A percentile compares a stretch with the other conserved stretches of the same genome.
phyloP scores from a whole-genome alignment of 768 basidiomycete genomes.

The Tulasnella sp. region DNA sequence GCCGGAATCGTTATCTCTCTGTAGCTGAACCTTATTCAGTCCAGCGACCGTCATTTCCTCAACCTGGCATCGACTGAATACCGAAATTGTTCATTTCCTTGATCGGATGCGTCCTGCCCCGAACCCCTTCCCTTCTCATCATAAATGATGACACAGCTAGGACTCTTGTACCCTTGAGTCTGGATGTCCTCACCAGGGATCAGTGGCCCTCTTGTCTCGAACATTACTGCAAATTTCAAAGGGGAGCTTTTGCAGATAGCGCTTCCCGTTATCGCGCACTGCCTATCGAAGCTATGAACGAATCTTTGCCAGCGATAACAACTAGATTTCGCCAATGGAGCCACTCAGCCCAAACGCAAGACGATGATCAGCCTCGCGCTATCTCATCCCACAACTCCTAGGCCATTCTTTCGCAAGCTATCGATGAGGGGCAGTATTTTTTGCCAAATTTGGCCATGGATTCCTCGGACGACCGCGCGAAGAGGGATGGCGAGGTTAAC shows the following conservation, averaged over 20 bases:
- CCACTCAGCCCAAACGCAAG: background rate
- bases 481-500: background rate
- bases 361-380: background rate
- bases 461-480: background rate
- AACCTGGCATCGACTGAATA: background rate
- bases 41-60: background rate
- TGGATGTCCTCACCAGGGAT: background rate
- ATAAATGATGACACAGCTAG: background rate
- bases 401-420: background rate
- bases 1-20: background rate
- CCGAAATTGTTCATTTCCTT: conserved; percentile 3
- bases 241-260: background rate
- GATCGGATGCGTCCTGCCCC: background rate
- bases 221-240: background rate
- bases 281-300: background rate
- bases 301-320: background rate
- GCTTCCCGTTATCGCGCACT: background rate
- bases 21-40: no score
- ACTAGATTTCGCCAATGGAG: background rate
- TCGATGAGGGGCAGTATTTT: background rate
- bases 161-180: background rate
- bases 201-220: background rate
- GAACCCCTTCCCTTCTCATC: background rate
- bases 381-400: background rate
- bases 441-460: background rate